Evolutionary conservation across 106 monocot genomes (phyloP), one percentile per base, ranked within the genome.

Genomic region (Allium cepa): DNA sequence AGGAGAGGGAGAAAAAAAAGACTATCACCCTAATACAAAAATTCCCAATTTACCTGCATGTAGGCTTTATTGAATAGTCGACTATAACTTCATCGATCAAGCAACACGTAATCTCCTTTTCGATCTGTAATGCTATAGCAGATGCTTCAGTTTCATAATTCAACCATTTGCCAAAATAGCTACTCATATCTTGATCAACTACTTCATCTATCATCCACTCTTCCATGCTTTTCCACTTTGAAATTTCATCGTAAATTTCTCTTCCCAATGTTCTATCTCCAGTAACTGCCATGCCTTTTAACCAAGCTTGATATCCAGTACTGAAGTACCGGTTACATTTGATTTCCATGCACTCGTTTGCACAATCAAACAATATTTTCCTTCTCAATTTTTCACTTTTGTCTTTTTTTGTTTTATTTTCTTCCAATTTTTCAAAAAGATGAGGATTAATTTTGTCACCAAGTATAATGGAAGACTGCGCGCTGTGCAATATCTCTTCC

Each of bases 191-290:
- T 55, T 59, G 80, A 26, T 92, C 86, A 22, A 97, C 97, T 47
- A 97, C 76, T 58, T 89, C 88, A 60, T 97, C 97, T 48, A 92
- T 88, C 92, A 89, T 84, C 67, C 81, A 80, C 46, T 89, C 89
- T 60, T 75, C 89, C 60, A 80, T 83, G 57, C 72, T 73, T 36
- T 71, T 79, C 86, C 82, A 88, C 16, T 71, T 64, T 17, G 76
- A 82, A 11, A 92, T 76, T 78, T 92, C 84, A 55, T 36, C 61
- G 62, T 77, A 84, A 5, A 92, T 47, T 61, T 82, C 74, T 58
- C 81, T 82, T 1, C 86, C 79, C 51, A 87, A 66, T 15, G 73
- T 63, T 11, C 69, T 60, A 10, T 71, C 59, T 12, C 47, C 13
- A 6, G 70, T 57, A 27, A 84, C 12, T 8, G 66, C 67, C 13